Evolutionary conservation across 2,329 filamentous ascomycete genomes (phyloP), one percentile per base, ranked within the genome.

Genomic region (Zasmidium cellare): DNA sequence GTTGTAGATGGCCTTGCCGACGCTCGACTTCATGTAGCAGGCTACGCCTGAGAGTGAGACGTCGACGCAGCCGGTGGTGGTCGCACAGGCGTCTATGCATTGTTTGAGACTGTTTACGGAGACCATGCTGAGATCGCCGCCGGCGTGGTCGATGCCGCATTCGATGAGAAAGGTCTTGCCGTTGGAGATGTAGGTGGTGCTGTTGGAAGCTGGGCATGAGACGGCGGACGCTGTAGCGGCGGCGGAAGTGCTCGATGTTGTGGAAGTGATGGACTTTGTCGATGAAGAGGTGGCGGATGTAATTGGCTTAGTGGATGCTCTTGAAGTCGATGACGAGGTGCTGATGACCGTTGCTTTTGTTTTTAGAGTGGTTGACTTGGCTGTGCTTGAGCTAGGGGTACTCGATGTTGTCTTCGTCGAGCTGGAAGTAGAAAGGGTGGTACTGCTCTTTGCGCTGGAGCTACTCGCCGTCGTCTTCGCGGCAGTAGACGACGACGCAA

Each of bases 101-200:
- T 57, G 53, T 18, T 60, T 53, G 24, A 69, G 58, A 50, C 41
- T 64, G 20, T 31, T 46, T n/a, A 64, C 65, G 23, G 53, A 61
- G 3, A 62, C 57, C 14, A 35, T 9, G 53, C 68, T 2, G 62
- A 70, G 62, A 54, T 72, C 68, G 28, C 69, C 69, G 3, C 61
- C 69, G 9, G 63, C 53, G 46, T 70, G 64, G 46, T 72, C 70
- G 14, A 67, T 64, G 35, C 65, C 67, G 55, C 70, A 71, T 45
- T 55, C 52, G 38, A 50, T 24, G 9, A 52, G 19, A 45, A 56
- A 44, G 25, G n/a, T 9, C 16, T 46, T 23, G 16, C 47, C 35
- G 46, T 52, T 45, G 23, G 59, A 62, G 7, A 56, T 62, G 53
- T 68, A 64, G 2, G 55, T 64, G 14, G 57, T 67, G 9, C 56